These are phyloP conservation scores for Metarhizium album DNA, from an alignment of 2,329 filamentous ascomycete genomes.

Conservation along the genomic window DNA sequence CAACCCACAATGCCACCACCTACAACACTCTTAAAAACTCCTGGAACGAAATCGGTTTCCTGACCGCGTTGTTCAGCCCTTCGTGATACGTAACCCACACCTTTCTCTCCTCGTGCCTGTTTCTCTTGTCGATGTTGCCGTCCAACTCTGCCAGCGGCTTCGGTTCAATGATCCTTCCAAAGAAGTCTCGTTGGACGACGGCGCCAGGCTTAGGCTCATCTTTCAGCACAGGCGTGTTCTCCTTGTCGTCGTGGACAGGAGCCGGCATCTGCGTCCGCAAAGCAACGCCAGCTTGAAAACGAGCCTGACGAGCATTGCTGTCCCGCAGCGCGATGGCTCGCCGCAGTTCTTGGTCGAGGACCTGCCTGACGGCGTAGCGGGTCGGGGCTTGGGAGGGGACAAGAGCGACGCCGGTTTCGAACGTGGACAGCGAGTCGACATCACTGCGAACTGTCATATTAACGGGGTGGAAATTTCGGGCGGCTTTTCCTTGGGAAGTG, in stretches of 20 bases:
- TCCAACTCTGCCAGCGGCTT: conserved; percentile 29
- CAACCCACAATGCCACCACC: neutral
- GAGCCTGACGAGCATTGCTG: conserved; percentile 52
- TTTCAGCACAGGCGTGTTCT: conserved; percentile 22
- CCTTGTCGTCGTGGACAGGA: conserved; percentile 22
- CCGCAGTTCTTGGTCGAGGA: conserved; percentile 80
- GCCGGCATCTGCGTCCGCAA: conserved; percentile 9
- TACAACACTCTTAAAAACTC: conserved; percentile 64
- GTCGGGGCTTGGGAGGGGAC: conserved; percentile 57
- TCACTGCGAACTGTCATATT: conserved; percentile 27
- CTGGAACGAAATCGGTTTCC: conserved; percentile 71
- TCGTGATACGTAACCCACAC: conserved; percentile 88
- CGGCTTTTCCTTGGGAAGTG: neutral
- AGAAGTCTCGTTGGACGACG: conserved; percentile 68
- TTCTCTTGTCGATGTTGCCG: conserved; percentile 24
- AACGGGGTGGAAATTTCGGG: neutral
- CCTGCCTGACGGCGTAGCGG: conserved; percentile 86
- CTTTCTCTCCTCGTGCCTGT: conserved; percentile 39
- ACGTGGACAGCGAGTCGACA: conserved; percentile 69
- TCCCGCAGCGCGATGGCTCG: conserved; percentile 60
- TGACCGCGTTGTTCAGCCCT: conserved; percentile 83
- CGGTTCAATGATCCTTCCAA: conserved; percentile 57
- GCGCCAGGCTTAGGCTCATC: conserved; percentile 26
- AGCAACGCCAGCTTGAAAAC: conserved; percentile 43
- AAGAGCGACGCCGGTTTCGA: conserved; percentile 50